Percentiles rank a stretch among this genome's conserved stretches.
Conservation (phyloP, 148 eudicot species). For the Rhododendron ferrugineum region DNA sequence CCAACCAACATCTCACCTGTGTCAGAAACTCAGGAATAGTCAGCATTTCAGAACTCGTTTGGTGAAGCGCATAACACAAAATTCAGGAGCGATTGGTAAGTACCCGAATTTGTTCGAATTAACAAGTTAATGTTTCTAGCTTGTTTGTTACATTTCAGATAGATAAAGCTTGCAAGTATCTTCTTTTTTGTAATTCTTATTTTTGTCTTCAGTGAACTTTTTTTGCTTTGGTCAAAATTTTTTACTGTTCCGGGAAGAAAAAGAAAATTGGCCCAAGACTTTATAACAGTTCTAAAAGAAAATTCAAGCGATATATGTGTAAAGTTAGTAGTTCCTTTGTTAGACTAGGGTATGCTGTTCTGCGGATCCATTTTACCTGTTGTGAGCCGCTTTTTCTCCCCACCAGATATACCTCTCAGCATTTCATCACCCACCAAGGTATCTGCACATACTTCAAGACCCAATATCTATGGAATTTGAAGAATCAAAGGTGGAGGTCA, state of each 20-base stretch:
- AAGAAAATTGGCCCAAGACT: neutral
- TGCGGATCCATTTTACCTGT: constrained; percentile 27
- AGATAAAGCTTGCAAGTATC: neutral
- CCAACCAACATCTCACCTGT: constrained; percentile 30
- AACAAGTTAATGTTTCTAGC: neutral
- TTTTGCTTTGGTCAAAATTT: neutral
- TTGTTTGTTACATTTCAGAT: neutral
- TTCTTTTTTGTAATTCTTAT: neutral
- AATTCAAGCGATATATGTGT: neutral
- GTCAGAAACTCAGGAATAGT: neutral
- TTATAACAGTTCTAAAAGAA: neutral
- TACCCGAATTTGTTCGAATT: neutral
- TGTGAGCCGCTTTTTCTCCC: constrained; percentile 41
- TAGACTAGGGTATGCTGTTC: neutral
- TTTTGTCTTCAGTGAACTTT: neutral
- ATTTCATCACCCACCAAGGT: constrained; percentile 56
- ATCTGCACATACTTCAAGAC: constrained; percentile 28
- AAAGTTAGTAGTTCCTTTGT: neutral
- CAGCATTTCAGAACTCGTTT: neutral
- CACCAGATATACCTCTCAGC: constrained; percentile 60
- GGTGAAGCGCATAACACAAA: neutral
- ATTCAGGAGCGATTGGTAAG: neutral
- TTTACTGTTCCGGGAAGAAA: neutral
- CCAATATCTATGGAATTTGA: constrained; percentile 22
- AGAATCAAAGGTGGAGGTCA: neutral